Evolutionary conservation across 129 eudicot genomes (phyloP).

Genomic region (Smallanthus sonchifolius): DNA sequence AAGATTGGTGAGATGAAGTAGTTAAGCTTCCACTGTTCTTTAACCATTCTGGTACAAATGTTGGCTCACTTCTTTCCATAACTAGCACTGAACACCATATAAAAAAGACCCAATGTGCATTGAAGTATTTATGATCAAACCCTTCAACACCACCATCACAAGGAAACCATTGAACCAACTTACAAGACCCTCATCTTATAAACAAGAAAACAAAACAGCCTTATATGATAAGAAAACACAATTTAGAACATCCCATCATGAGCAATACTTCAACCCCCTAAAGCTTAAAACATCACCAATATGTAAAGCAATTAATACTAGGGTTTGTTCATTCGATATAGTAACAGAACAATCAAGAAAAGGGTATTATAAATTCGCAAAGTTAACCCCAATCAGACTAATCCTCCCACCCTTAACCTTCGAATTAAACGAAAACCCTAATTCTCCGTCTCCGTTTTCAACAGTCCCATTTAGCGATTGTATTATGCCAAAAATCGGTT

Average conservation of each 20-base stretch:
- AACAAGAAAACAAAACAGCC: conserved; percentile 16
- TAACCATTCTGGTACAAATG: conserved; percentile 93
- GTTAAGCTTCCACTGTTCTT: conserved; percentile 56
- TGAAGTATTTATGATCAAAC: conserved; percentile 1
- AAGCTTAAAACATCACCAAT: not conserved
- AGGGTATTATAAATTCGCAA: not conserved
- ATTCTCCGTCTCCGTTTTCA: conserved; percentile 9
- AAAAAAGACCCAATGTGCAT: conserved; percentile 24
- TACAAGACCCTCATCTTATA: conserved; percentile 22
- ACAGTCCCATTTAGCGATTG: not conserved
- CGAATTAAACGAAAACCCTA: conserved; percentile 19
- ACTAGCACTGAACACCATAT: conserved; percentile 45
- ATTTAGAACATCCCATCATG: conserved; percentile 6
- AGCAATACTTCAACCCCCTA: conserved; percentile 15
- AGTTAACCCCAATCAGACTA: not conserved
- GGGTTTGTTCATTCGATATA: conserved; percentile 16
- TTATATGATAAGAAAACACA: conserved; percentile 15
- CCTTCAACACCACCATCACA: conserved; percentile 5
- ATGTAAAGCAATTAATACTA: conserved; percentile 2
- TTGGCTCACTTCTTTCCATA: conserved; percentile 94
- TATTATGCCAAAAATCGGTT: not conserved
- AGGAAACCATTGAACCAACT: conserved; percentile 5
- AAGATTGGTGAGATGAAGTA: conserved; percentile 21
- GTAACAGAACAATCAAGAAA: conserved; percentile 3
- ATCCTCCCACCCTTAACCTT: conserved; percentile 15